Evolutionary conservation across 768 basidiomycete genomes (phyloP).

Genomic region (Aureoboletus auriporus): DNA sequence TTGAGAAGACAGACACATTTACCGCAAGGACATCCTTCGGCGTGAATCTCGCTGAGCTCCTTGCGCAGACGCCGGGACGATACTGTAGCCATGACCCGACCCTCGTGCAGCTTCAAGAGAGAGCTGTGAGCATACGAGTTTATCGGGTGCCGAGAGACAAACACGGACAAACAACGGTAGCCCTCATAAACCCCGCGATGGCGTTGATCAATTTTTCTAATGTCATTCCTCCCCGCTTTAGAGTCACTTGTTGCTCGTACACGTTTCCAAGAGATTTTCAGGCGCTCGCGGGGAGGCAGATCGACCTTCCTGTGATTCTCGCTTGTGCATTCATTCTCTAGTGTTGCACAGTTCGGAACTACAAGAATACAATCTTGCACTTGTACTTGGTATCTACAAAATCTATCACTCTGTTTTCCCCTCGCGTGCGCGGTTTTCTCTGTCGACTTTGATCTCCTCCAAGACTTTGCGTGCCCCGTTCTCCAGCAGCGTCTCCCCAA

Average conservation of each 20-base stretch:
- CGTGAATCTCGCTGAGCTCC: slow-evolving; percentile 64
- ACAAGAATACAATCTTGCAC: slow-evolving; percentile 19
- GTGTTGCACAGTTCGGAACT: slow-evolving; percentile 19
- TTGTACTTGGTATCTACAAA: too few relatives aligned
- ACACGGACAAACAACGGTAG: slow-evolving; percentile 33
- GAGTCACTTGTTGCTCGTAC: slow-evolving; percentile 62
- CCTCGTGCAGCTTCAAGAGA: slow-evolving; percentile 13
- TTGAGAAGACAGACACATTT: background rate
- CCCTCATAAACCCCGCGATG: slow-evolving; percentile 25
- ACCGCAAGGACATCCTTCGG: slow-evolving; percentile 68
- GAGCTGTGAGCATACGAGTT: background rate
- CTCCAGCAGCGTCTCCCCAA: slow-evolving; percentile 63
- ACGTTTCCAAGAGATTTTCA: slow-evolving; percentile 41
- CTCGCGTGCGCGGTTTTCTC: slow-evolving; percentile 42
- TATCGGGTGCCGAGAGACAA: slow-evolving; percentile 25
- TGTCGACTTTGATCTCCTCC: slow-evolving; percentile 75
- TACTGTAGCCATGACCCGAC: slow-evolving; percentile 53
- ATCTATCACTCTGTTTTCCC: too few relatives aligned
- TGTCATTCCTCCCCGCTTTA: slow-evolving; percentile 56
- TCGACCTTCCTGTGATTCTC: slow-evolving; percentile 26
- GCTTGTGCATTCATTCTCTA: slow-evolving; percentile 11
- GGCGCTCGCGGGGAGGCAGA: slow-evolving; percentile 74
- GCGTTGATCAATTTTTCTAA: slow-evolving; percentile 15
- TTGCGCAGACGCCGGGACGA: slow-evolving; percentile 63
- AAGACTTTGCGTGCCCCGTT: slow-evolving; percentile 76